Evolutionary conservation across 305 asterid genomes (phyloP).

Genomic region (Solanum hybrid): DNA sequence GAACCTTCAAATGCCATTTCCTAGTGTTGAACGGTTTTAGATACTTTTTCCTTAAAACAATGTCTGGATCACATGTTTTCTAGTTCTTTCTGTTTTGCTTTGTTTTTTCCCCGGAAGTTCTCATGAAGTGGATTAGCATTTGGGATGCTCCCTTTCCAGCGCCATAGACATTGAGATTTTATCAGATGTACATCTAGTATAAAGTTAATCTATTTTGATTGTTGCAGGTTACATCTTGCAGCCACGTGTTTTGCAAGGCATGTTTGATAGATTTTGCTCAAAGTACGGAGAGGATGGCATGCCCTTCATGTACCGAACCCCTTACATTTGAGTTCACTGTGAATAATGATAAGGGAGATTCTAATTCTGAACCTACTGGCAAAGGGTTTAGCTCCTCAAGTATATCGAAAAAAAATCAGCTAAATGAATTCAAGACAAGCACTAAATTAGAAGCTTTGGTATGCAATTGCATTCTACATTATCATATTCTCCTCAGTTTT

Average conservation of each 20-base stretch:
- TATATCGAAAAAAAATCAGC: not conserved
- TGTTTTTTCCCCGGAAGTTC: too few species aligned
- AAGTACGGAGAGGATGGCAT: not conserved
- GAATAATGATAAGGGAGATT: not conserved
- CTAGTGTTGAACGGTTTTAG: not conserved
- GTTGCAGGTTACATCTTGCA: slow-evolving; percentile 60
- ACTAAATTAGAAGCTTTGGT: not conserved
- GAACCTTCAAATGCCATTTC: not conserved
- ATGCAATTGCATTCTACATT: not conserved
- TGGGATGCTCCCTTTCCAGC: not conserved
- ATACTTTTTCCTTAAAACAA: not conserved
- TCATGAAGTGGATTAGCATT: too few species aligned
- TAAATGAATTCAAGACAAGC: not conserved
- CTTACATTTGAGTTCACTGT: not conserved
- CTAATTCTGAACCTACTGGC: not conserved
- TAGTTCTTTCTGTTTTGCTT: not conserved
- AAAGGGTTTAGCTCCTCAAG: not conserved
- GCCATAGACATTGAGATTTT: not conserved
- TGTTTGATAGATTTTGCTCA: not conserved
- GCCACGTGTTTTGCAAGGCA: slow-evolving; percentile 58
- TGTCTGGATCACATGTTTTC: not conserved
- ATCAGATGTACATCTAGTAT: not conserved
- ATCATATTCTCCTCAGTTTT: not conserved
- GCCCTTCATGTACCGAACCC: not conserved
- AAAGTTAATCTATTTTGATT: slow-evolving; percentile 1